phyloP scores from a whole-genome alignment of 352 stramenopile genomes.

The Phytophthora foliorum region DNA sequence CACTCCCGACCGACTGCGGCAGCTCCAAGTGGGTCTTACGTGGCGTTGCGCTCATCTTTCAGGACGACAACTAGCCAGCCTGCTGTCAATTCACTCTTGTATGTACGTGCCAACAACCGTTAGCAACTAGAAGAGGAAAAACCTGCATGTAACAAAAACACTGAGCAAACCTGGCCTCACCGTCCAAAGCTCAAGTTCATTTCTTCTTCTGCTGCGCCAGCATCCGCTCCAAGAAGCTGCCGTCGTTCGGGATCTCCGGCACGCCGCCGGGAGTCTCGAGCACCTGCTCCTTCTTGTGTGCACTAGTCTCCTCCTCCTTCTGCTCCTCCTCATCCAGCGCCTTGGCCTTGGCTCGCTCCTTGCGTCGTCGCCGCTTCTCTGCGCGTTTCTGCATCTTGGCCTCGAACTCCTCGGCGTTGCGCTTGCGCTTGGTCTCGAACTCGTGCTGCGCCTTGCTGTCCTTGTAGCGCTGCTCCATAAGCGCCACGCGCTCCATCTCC shows the following conservation, averaged over 20 bases:
- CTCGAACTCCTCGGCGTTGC: slow-evolving; percentile 77
- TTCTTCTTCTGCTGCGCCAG: slow-evolving; percentile 59
- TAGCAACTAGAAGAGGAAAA: slow-evolving; percentile 8
- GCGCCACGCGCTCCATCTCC: slow-evolving; percentile 93
- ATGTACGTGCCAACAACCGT: slow-evolving; percentile 15
- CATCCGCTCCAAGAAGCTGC: slow-evolving; percentile 83
- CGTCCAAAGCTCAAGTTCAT: slow-evolving; percentile 19
- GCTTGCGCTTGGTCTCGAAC: slow-evolving; percentile 76
- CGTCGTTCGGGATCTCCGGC: slow-evolving; percentile 83
- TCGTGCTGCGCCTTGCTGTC: slow-evolving; percentile 65
- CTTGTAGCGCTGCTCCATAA: slow-evolving; percentile 89
- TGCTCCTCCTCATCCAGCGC: slow-evolving; percentile 39
- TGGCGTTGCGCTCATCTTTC: slow-evolving; percentile 95
- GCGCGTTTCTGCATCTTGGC: slow-evolving; percentile 75
- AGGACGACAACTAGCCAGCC: slow-evolving; percentile 93
- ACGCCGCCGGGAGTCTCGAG: slow-evolving; percentile 77
- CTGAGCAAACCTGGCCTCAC: slow-evolving; percentile 3
- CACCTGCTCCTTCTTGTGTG: slow-evolving; percentile 31
- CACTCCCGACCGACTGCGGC: slow-evolving; percentile 92
- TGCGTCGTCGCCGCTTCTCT: slow-evolving; percentile 79
- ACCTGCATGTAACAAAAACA: slow-evolving; percentile 27
- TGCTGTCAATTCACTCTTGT: slow-evolving; percentile 17
- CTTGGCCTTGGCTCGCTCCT: slow-evolving; percentile 72
- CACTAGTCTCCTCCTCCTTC: slow-evolving; percentile 28
- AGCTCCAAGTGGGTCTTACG: slow-evolving; percentile 96